Conservation (phyloP, 306 rosid genomes). For the Vigna trinervia region DNA sequence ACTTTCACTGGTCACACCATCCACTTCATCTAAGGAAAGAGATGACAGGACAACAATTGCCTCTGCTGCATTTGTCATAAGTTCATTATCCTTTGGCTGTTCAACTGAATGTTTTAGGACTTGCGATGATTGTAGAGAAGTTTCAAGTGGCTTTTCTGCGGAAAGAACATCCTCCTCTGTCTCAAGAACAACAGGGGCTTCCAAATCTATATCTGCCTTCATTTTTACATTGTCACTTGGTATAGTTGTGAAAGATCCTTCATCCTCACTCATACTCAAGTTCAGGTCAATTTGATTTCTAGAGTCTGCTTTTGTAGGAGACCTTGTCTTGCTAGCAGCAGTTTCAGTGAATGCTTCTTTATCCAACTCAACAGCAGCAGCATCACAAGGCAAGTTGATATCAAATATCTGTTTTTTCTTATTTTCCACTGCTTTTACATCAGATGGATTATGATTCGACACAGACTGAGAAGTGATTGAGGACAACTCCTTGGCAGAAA, state of each 20-base stretch:
- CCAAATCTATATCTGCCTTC: slow-evolving; percentile 71
- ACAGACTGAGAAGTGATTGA: slow-evolving; percentile 49
- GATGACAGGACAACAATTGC: slow-evolving; percentile 81
- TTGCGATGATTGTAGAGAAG: slow-evolving; percentile 41
- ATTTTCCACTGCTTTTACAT: slow-evolving; percentile 50
- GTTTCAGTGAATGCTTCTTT: slow-evolving; percentile 48
- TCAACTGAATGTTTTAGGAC: slow-evolving; percentile 44
- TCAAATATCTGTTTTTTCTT: slow-evolving; percentile 57
- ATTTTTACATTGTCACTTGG: slow-evolving; percentile 49
- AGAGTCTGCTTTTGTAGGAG: slow-evolving; percentile 49
- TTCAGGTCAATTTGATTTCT: slow-evolving; percentile 79
- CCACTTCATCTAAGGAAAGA: slow-evolving; percentile 41
- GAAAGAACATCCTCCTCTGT: slow-evolving; percentile 55
- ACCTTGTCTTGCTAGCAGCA: slow-evolving; percentile 46
- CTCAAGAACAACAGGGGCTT: slow-evolving; percentile 65
- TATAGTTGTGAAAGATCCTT: slow-evolving; percentile 59
- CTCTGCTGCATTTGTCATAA: slow-evolving; percentile 73
- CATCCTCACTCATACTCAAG: slow-evolving; percentile 73
- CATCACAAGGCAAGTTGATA: slow-evolving; percentile 86
- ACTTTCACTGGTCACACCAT: slow-evolving; percentile 43
- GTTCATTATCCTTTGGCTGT: slow-evolving; percentile 62
- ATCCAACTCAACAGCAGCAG: slow-evolving; percentile 59
- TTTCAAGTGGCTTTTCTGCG: slow-evolving; percentile 55
- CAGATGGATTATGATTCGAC: slow-evolving; percentile 49
- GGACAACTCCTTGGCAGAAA: slow-evolving; percentile 63